A percentile compares a stretch with the other conserved stretches of the same genome.
phyloP scores from a whole-genome alignment of 2,329 filamentous ascomycete genomes.

The Stachybotrys chlorohalonatus region DNA sequence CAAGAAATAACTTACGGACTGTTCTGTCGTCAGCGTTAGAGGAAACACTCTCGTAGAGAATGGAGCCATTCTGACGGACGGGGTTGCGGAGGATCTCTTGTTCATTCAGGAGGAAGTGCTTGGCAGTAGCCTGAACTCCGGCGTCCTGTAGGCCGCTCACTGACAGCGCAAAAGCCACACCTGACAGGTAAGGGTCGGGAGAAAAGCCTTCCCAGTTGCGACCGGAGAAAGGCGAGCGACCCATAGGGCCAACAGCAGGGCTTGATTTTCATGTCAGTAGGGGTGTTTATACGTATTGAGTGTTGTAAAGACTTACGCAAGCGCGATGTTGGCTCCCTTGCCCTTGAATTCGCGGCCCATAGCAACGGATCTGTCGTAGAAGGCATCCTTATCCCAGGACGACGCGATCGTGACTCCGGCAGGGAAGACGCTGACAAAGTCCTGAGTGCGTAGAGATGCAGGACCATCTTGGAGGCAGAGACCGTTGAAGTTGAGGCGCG shows the following conservation, averaged over 20 bases:
- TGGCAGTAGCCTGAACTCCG: slow-evolving; percentile 41
- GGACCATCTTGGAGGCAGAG: slow-evolving; percentile 8
- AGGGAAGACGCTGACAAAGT: neutral
- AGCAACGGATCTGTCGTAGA: slow-evolving; percentile 3
- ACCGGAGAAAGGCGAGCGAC: slow-evolving; percentile 28
- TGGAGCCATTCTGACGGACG: neutral
- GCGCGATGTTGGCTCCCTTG: slow-evolving; percentile 6
- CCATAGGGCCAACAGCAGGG: neutral
- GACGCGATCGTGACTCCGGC: neutral
- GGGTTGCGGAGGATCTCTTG: slow-evolving; percentile 47
- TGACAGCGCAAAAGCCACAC: slow-evolving; percentile 52
- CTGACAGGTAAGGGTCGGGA: slow-evolving; percentile 65
- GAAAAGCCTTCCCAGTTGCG: slow-evolving; percentile 82
- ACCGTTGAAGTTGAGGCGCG: slow-evolving; percentile 5
- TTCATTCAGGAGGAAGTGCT: slow-evolving; percentile 61
- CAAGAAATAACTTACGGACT: slow-evolving; percentile 16
- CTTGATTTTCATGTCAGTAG: neutral
- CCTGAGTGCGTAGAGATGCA: neutral
- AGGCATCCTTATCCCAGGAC: slow-evolving; percentile 3
- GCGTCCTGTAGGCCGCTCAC: slow-evolving; percentile 47
- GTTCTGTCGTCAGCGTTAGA: slow-evolving; percentile 55
- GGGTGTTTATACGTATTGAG: neutral
- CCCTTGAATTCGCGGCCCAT: slow-evolving; percentile 5
- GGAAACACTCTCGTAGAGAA: slow-evolving; percentile 32
- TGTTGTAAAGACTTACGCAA: slow-evolving; percentile 2